Conservation (phyloP, 345 rosid genomes). For the Trapa incisa region DNA sequence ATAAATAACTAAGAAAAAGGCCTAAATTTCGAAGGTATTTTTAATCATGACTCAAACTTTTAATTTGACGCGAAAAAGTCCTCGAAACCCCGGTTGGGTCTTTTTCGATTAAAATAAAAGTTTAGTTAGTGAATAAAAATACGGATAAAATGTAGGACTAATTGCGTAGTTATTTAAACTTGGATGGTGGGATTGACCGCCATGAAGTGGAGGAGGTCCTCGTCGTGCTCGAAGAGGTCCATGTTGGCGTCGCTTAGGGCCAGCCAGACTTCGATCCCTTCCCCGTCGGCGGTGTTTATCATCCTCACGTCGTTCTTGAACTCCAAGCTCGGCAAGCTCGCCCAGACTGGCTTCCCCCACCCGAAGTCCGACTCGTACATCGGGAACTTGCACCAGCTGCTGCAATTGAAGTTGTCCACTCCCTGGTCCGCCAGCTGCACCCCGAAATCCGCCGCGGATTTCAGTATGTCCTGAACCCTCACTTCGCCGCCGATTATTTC, state of each 20-base stretch:
- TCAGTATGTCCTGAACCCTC: background rate
- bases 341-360: conserved; percentile 20
- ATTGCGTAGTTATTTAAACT: background rate
- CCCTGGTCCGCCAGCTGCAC: background rate
- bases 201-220: conserved; percentile 1
- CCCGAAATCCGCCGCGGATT: background rate
- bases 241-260: conserved; percentile 8
- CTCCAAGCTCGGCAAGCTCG: background rate
- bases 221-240: conserved; percentile 4
- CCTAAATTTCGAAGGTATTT: no score
- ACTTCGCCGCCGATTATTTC: background rate
- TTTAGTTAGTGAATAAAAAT: no score
- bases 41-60: no score
- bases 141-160: no score
- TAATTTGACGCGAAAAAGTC: no score
- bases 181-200: background rate
- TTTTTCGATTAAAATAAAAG: no score
- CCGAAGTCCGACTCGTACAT: conserved; percentile 18
- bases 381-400: conserved; percentile 14
- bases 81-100: no score
- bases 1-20: no score
- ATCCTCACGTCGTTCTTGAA: background rate
- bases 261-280: conserved; percentile 16
- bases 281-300: conserved; percentile 9
- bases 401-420: conserved; percentile 3